Conservation (phyloP, 225 moss, liverwort and hornwort species). For the Bryum argenteum region DNA sequence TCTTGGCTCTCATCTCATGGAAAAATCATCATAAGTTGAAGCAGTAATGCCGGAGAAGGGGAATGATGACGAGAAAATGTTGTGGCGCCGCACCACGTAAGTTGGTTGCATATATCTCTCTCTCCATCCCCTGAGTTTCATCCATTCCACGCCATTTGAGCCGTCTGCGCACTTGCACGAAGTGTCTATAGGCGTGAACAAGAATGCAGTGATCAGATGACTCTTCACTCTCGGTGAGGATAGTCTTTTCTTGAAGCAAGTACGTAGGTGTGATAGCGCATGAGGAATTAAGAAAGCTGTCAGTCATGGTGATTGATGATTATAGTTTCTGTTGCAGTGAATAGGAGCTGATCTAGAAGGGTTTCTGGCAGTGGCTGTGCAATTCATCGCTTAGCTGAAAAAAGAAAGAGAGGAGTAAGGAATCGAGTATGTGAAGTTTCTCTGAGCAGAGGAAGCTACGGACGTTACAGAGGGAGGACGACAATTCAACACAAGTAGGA, state of each 20-base stretch:
- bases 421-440: conserved; percentile 8
- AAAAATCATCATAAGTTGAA: no score
- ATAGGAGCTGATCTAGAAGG: no score
- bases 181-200: conserved; percentile 12
- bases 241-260: conserved; percentile 33
- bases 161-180: conserved; percentile 50
- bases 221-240: conserved; percentile 38
- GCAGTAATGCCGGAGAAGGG: no score
- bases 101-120: no score
- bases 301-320: no score
- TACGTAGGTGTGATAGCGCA: not conserved
- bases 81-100: no score
- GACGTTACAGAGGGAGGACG: conserved; percentile 69
- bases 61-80: no score
- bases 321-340: no score
- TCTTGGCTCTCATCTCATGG: no score
- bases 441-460: conserved; percentile 28
- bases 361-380: not conserved
- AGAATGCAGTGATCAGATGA: conserved; percentile 57
- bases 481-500: conserved; percentile 74
- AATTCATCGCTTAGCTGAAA: conserved; percentile 37
- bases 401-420: accelerated
- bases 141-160: no score
- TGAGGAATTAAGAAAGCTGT: no score
- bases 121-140: no score